phyloP scores from a whole-genome alignment of 2,329 filamentous ascomycete species.

The Intubia oerlemansii region DNA sequence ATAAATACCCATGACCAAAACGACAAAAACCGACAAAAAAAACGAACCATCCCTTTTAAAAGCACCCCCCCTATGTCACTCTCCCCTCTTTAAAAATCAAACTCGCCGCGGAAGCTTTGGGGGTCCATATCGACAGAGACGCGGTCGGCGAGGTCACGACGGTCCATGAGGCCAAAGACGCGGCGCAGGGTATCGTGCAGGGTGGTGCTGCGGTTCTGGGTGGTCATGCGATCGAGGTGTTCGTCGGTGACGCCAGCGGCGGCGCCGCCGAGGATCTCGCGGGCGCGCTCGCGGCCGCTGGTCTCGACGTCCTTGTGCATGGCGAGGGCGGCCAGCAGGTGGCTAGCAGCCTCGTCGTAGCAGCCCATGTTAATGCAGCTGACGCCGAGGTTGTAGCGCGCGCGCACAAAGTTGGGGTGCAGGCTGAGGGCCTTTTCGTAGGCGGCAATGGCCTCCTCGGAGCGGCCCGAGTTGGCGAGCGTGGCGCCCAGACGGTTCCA shows the following conservation, averaged over 20 bases:
- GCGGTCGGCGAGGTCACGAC: conserved; percentile 69
- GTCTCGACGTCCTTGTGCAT: conserved; percentile 93
- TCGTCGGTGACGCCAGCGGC: conserved; percentile 34
- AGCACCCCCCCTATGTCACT: too few species aligned
- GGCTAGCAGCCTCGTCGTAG: conserved; percentile 77
- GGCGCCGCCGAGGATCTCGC: conserved; percentile 52
- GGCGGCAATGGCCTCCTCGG: conserved; percentile 88
- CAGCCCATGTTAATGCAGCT: conserved; percentile 96
- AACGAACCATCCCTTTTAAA: too few species aligned
- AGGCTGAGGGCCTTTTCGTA: conserved; percentile 84
- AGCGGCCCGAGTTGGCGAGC: conserved; percentile 80
- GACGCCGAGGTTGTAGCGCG: conserved; percentile 89
- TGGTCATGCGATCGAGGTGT: conserved; percentile 68
- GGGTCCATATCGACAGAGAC: conserved; percentile 83
- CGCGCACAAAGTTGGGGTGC: conserved; percentile 89
- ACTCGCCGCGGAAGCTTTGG: conserved; percentile 69
- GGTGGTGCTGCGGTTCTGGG: conserved; percentile 92
- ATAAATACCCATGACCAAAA: too few species aligned
- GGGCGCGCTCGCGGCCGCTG: conserved; percentile 62
- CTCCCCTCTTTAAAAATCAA: conserved; percentile 66
- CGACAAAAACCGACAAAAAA: too few species aligned
- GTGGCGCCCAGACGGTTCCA: conserved; percentile 97
- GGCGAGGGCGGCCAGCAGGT: conserved; percentile 72
- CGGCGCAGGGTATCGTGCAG: conserved; percentile 83
- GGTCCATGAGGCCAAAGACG: conserved; percentile 92